Conservation (phyloP, 1,284 basidiomycete species). For the Cutaneotrichosporon sp. region DNA sequence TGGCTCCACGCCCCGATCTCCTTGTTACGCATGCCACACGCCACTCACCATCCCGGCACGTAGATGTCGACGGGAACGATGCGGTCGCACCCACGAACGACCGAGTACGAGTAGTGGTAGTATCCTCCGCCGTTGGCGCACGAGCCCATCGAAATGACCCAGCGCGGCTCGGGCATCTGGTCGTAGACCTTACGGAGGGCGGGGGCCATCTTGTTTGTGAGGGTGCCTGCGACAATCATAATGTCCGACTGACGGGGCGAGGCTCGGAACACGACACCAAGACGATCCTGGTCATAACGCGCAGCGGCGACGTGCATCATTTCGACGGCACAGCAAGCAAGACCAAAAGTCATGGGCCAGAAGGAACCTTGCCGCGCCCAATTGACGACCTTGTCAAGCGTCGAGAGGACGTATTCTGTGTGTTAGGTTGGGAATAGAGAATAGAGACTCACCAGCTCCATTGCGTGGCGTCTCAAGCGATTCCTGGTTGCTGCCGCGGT, state of each 20-base stretch:
- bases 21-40: neutral
- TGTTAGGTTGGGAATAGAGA: slow-evolving; percentile 1
- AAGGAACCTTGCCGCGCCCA: slow-evolving; percentile 97
- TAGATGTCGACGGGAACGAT: slow-evolving; percentile 98
- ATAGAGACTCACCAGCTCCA: slow-evolving; percentile 68
- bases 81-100: slow-evolving; percentile 98
- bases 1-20: neutral
- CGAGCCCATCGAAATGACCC: slow-evolving; percentile 99
- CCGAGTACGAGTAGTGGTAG: slow-evolving; percentile 96
- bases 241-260: slow-evolving; percentile 96
- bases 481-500: slow-evolving; percentile 75
- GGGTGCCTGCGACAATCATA: slow-evolving; percentile 99
- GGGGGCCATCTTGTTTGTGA: slow-evolving; percentile 99
- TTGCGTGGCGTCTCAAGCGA: slow-evolving; percentile 86
- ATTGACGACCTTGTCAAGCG: slow-evolving; percentile 94
- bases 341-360: slow-evolving; percentile 99
- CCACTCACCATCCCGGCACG: slow-evolving; percentile 87
- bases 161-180: slow-evolving; percentile 94
- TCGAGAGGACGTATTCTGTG: slow-evolving; percentile 92
- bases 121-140: slow-evolving; percentile 99
- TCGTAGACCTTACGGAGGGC: slow-evolving; percentile 92
- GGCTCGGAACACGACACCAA: slow-evolving; percentile 97
- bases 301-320: slow-evolving; percentile 94
- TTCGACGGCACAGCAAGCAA: slow-evolving; percentile 98
- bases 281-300: slow-evolving; percentile 96